Evolutionary conservation across 1,284 basidiomycete genomes (phyloP).

Genomic region (Tilletia setariae): DNA sequence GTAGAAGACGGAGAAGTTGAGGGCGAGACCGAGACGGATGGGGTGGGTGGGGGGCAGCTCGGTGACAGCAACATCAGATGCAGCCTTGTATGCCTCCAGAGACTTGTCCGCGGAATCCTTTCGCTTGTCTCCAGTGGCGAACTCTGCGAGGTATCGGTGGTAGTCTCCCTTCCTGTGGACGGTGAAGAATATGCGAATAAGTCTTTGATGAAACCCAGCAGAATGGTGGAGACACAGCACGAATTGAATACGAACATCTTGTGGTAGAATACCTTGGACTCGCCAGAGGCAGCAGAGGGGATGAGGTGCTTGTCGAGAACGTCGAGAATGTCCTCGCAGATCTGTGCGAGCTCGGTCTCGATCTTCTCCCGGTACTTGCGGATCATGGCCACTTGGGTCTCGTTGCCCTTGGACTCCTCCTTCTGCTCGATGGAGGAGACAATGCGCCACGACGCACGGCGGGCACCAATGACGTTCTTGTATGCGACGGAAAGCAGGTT

Average conservation of each 20-base stretch:
- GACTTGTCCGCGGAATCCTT: slow-evolving; percentile 98
- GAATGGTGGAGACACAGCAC: neutral
- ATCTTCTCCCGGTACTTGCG: slow-evolving; percentile 95
- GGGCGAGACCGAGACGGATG: slow-evolving; percentile 95
- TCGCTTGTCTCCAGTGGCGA: slow-evolving; percentile 97
- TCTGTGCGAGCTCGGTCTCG: slow-evolving; percentile 94
- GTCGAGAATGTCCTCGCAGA: slow-evolving; percentile 98
- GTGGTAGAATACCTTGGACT: slow-evolving; percentile 99
- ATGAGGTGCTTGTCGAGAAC: slow-evolving; percentile 99
- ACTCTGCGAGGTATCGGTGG: slow-evolving; percentile 99
- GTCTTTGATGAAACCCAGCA: neutral
- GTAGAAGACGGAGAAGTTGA: slow-evolving; percentile 99
- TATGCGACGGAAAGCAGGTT: slow-evolving; percentile 98
- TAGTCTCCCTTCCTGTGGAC: slow-evolving; percentile 94
- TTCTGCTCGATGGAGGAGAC: slow-evolving; percentile 99
- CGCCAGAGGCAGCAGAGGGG: slow-evolving; percentile 93
- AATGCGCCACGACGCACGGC: slow-evolving; percentile 97
- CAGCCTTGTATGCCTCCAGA: slow-evolving; percentile 98
- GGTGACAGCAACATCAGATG: slow-evolving; percentile 94
- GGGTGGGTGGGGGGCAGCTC: slow-evolving; percentile 98
- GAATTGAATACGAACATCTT: slow-evolving; percentile 78
- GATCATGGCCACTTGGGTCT: slow-evolving; percentile 96
- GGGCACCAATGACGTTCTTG: slow-evolving; percentile 99
- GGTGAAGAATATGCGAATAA: neutral
- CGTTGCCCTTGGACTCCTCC: slow-evolving; percentile 99